Percentiles rank a stretch among this genome's conserved stretches.
These are phyloP conservation scores for Petrea volubilis DNA, from an alignment of 257 asterid genomes.

Conservation along the genomic window DNA sequence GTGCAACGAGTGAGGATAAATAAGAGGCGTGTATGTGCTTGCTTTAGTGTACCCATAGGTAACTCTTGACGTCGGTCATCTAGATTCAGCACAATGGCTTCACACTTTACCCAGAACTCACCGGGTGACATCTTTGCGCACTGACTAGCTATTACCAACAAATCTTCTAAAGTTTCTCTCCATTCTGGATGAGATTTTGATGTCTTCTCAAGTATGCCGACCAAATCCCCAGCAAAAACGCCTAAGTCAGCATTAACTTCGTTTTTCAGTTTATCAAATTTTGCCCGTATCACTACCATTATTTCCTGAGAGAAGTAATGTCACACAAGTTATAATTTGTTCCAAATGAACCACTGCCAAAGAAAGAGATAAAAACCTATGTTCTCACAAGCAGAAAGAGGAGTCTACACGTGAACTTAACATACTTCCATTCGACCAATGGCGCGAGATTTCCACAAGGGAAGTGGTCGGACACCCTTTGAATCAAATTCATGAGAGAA, in stretches of 20 bases:
- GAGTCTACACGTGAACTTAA: constrained; percentile 37
- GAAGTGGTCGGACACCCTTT: constrained; percentile 90
- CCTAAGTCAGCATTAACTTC: constrained; percentile 90
- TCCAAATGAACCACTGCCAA: constrained; percentile 14
- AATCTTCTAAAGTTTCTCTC: constrained; percentile 78
- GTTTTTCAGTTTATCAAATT: constrained; percentile 77
- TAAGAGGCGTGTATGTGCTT: constrained; percentile 83
- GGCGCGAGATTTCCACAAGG: constrained; percentile 96
- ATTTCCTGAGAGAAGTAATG: constrained; percentile 61
- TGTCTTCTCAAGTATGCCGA: constrained; percentile 71
- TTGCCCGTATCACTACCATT: constrained; percentile 67
- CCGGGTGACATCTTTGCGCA: constrained; percentile 79
- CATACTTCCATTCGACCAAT: constrained; percentile 85
- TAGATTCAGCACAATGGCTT: constrained; percentile 82
- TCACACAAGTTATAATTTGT: constrained; percentile 13
- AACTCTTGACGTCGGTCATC: constrained; percentile 97
- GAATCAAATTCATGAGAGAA: constrained; percentile 96
- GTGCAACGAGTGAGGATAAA: constrained; percentile 94
- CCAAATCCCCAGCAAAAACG: constrained; percentile 88
- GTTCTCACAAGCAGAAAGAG: constrained; percentile 37
- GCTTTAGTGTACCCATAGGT: constrained; percentile 71
- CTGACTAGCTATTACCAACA: constrained; percentile 78
- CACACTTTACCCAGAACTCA: constrained; percentile 90
- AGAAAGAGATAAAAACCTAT: constrained; percentile 26
- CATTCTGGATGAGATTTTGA: constrained; percentile 66